phyloP scores from a whole-genome alignment of 176 grass and related monocot genomes.

The Tuctoria greenei region DNA sequence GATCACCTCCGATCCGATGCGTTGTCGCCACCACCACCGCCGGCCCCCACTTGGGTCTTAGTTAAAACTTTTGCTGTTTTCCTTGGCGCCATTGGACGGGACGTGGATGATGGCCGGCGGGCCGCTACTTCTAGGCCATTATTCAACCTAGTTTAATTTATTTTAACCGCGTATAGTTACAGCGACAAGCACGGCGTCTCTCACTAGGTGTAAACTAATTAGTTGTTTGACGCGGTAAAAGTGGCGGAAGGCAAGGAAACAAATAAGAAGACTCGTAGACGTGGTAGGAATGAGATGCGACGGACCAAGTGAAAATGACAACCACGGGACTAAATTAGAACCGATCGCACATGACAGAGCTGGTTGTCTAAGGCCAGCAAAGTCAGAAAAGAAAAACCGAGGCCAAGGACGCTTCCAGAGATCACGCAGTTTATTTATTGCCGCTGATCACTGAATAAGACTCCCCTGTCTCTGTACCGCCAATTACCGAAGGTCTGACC shows the following conservation, averaged over 20 bases:
- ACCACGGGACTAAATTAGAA: neutral
- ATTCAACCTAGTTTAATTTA: neutral
- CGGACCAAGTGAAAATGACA: constrained; percentile 2
- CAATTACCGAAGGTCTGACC: constrained; percentile 35
- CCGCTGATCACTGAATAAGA: constrained; percentile 38
- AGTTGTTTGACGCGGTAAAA: neutral
- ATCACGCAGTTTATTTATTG: constrained; percentile 44
- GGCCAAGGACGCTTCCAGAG: neutral
- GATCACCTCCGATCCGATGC: constrained; percentile 19
- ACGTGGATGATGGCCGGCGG: constrained; percentile 24
- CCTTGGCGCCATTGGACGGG: neutral
- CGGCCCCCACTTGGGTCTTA: constrained; percentile 31
- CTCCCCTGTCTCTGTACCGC: neutral
- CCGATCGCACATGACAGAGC: neutral
- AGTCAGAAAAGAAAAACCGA: constrained; percentile 33
- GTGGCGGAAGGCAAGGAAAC: neutral
- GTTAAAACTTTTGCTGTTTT: constrained; percentile 21
- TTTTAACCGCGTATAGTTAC: too few relatives aligned
- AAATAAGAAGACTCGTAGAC: neutral
- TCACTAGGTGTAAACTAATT: neutral
- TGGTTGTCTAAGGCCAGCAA: constrained; percentile 25
- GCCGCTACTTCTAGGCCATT: neutral
- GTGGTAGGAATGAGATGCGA: neutral
- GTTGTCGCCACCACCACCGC: neutral
- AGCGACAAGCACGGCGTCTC: neutral